Evolutionary conservation across 148 eudicot genomes (phyloP).

Genomic region (Diospyros lotus): DNA sequence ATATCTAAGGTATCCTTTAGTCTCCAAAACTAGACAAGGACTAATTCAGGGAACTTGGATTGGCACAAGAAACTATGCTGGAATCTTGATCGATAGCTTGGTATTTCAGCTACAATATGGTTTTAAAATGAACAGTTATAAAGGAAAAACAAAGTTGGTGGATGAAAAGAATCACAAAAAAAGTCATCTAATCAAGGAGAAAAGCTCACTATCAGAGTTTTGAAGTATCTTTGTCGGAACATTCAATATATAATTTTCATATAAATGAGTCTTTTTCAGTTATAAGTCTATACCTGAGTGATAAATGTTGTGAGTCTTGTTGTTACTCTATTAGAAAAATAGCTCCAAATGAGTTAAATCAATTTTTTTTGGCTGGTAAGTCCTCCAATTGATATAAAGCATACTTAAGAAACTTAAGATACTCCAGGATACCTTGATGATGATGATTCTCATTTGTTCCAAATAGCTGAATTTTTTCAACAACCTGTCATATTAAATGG

Average conservation of each 20-base stretch:
- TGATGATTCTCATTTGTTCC: not conserved
- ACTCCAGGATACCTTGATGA: not conserved
- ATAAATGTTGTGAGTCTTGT: not conserved
- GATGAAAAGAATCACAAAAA: not conserved
- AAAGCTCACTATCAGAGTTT: not conserved
- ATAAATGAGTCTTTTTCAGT: not conserved
- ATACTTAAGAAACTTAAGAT: not conserved
- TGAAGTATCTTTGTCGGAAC: not conserved
- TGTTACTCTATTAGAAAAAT: not conserved
- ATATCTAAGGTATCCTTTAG: not conserved
- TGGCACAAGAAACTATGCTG: not conserved
- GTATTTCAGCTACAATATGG: not conserved
- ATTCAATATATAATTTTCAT: no score
- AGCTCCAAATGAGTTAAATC: no score
- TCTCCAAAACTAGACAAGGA: not conserved
- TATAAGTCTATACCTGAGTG: not conserved
- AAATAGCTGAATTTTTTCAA: not conserved
- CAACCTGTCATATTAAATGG: not conserved
- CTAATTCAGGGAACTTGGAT: slow-evolving; percentile 7
- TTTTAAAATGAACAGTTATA: not conserved
- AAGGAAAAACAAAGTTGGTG: not conserved
- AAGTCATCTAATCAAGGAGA: not conserved
- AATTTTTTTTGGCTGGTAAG: no score
- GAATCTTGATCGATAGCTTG: slow-evolving; percentile 1
- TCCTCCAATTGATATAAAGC: not conserved